phyloP scores from a whole-genome alignment of 2,329 filamentous ascomycete genomes.

The Xylogone sp. region DNA sequence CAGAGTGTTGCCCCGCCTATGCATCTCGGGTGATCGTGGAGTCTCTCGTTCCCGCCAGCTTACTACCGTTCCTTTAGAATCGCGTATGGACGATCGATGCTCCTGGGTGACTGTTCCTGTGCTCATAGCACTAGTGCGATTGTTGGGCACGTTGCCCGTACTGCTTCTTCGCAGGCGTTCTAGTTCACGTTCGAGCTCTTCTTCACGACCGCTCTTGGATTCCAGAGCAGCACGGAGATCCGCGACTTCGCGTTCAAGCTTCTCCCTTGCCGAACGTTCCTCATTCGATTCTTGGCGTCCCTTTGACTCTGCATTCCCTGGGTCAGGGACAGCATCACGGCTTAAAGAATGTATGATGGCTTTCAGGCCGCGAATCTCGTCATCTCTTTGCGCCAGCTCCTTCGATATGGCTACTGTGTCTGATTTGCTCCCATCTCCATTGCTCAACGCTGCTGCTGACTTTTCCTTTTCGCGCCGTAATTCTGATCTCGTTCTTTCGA shows the following conservation, averaged over 20 bases:
- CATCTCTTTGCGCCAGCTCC: slow-evolving; percentile 89
- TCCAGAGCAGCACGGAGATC: slow-evolving; percentile 73
- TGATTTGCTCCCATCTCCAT: slow-evolving; percentile 32
- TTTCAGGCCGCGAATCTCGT: slow-evolving; percentile 94
- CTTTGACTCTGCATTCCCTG: slow-evolving; percentile 15
- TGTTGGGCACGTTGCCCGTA: slow-evolving; percentile 26
- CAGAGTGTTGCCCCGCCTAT: slow-evolving; percentile 48
- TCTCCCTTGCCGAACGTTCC: slow-evolving; percentile 58
- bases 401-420: slow-evolving; percentile 54
- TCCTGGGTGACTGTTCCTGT: slow-evolving; percentile 28
- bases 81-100: slow-evolving; percentile 56
- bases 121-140: slow-evolving; percentile 52
- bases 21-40: slow-evolving; percentile 41
- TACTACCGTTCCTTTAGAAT: slow-evolving; percentile 63
- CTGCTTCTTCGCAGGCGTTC: slow-evolving; percentile 56
- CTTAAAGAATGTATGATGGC: slow-evolving; percentile 97
- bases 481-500: slow-evolving; percentile 86
- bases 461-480: slow-evolving; percentile 86
- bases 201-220: slow-evolving; percentile 69
- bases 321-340: slow-evolving; percentile 55
- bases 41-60: slow-evolving; percentile 46
- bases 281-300: slow-evolving; percentile 40
- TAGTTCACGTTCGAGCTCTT: slow-evolving; percentile 81
- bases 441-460: slow-evolving; percentile 57
- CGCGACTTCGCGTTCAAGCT: slow-evolving; percentile 74